Evolutionary conservation across 257 asterid species (phyloP).

Genomic region (Cordia subcordata): DNA sequence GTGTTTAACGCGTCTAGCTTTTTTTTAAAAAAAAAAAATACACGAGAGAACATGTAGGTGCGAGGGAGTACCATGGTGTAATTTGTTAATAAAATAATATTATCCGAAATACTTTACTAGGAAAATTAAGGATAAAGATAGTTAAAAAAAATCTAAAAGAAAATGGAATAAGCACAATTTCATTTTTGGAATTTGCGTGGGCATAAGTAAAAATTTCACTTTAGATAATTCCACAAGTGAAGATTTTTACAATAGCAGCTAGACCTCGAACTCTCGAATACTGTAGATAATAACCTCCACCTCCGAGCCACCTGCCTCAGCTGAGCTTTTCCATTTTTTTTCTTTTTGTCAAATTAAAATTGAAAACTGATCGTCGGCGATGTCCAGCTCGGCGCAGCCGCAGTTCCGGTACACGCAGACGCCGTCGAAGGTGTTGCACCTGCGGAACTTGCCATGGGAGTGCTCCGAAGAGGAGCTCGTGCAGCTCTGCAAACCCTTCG

Average conservation of each 20-base stretch:
- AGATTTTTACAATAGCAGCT: neutral
- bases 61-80: no score
- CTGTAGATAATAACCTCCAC: neutral
- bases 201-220: neutral
- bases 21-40: no score
- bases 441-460: conserved; percentile 85
- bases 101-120: no score
- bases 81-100: no score
- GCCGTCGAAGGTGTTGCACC: conserved; percentile 86
- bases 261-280: neutral
- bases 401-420: conserved; percentile 85
- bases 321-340: no score
- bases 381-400: conserved; percentile 69
- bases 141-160: no score
- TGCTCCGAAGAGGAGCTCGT: conserved; percentile 74
- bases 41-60: no score
- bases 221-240: neutral
- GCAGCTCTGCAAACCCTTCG: conserved; percentile 72
- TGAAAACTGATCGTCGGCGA: conserved; percentile 8
- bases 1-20: no score
- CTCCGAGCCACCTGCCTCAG: neutral
- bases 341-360: neutral
- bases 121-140: no score
- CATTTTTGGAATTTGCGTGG: no score
- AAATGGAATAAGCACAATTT: no score